These are phyloP conservation scores for Sarcocystis neurona DNA, from an alignment of 169 alveolate genomes.

Conservation along the genomic window DNA sequence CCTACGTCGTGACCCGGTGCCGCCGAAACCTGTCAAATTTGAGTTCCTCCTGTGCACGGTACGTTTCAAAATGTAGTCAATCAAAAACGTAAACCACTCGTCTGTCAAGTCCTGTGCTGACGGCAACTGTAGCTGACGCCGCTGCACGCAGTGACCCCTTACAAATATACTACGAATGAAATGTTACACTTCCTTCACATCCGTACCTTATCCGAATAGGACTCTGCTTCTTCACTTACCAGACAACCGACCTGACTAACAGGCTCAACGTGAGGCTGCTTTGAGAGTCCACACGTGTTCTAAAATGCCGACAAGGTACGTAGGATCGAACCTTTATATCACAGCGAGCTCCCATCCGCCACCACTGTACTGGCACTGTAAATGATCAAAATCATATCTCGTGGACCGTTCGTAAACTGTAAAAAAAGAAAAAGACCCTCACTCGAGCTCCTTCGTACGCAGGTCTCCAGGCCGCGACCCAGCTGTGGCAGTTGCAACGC, in stretches of 20 bases:
- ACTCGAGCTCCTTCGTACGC: background rate
- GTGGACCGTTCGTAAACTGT: background rate
- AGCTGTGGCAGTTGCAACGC: background rate
- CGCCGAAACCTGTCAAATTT: no score
- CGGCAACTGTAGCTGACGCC: background rate
- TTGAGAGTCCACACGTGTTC: background rate
- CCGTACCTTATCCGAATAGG: background rate
- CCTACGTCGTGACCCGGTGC: no score
- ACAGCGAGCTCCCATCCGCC: background rate
- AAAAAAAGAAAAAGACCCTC: background rate
- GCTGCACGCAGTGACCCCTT: background rate
- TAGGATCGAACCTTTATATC: background rate
- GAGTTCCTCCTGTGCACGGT: no score
- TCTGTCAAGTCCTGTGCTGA: background rate
- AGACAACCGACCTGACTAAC: background rate
- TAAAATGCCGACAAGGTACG: no score
- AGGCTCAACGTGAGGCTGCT: background rate
- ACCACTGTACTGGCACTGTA: background rate
- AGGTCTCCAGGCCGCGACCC: background rate
- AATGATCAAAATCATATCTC: background rate
- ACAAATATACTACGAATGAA: background rate
- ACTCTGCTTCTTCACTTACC: background rate
- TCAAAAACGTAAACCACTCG: background rate
- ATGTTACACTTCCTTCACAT: background rate
- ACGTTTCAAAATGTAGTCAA: no score